Evolutionary conservation across 208 protist genomes (phyloP), one percentile per base, ranked within the genome.

Genomic region (Leishmania aethiopica): DNA sequence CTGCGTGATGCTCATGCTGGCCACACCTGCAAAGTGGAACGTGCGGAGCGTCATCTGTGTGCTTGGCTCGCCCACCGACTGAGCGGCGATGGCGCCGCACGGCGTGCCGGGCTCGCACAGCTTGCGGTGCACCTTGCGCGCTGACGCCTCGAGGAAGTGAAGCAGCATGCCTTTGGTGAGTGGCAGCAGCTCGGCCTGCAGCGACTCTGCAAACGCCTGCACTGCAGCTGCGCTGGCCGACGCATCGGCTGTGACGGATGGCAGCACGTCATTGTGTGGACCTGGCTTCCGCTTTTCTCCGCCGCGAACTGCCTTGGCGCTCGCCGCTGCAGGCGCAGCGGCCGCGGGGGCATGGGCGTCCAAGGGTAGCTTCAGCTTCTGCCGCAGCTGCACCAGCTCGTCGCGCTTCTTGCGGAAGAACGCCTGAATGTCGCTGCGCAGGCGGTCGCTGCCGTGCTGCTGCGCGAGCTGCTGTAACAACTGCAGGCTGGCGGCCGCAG

Each of bases 21-120:
- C 99, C 32, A 99, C 99, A 83, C 99, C 99, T 55, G 99, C 99
- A 93, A 99, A 99, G 94, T 99, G 99, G 92, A 99, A 99, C 35
- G 99, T 99, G 84, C 99, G 99, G 28, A 99, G 93, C 0, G 99
- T 99, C 99, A 99, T 99, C 86, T 99, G 99, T 57, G 99, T 99
- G 53, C 95, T 98, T 49, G 99, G 99, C 89, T 99, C 99, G 77
- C 99, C 99, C 71, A 99, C 99, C 17, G 93, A 98, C 93, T 99
- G 99, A 11, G 98, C 99, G 47, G 97, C 99, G 77, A 99, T 92
- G 22, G 99, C 99, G 45, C 99, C 99, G 28, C 99, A 99, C 22
- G 99, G 97, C 35, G 98, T 99, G 77, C 99, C 99, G 32, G 99
- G 96, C 84, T 99, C 99, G 51, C 98, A 95, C 47, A 85, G 79